Conservation (phyloP, 2,329 filamentous ascomycete species). For the Ceratocystiopsis minuta region DNA sequence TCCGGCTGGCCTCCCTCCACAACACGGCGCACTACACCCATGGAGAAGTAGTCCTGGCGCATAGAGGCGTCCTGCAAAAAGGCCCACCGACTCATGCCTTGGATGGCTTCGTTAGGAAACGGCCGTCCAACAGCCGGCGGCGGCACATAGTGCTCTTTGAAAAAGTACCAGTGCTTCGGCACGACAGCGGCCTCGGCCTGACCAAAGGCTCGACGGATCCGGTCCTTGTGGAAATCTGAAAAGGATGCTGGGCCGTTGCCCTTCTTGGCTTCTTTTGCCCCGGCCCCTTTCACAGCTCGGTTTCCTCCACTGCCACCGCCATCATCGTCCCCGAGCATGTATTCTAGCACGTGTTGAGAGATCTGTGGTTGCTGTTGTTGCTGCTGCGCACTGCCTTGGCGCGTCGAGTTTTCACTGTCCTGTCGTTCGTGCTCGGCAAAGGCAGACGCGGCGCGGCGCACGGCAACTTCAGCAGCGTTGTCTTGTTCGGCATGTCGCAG, state of each 20-base stretch:
- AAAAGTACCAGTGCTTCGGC: slow-evolving; percentile 32
- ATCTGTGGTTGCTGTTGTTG: too few relatives aligned
- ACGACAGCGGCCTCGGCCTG: slow-evolving; percentile 24
- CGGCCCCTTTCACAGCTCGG: too few relatives aligned
- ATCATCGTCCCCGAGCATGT: too few relatives aligned
- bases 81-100: slow-evolving; percentile 22
- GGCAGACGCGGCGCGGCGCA: slow-evolving; percentile 23
- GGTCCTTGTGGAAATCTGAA: slow-evolving; percentile 16
- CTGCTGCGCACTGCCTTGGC: background rate
- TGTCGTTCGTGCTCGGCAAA: slow-evolving; percentile 12
- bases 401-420: background rate
- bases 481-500: slow-evolving; percentile 41
- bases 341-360: too few relatives aligned
- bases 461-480: slow-evolving; percentile 38
- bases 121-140: slow-evolving; percentile 11
- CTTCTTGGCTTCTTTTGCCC: too few relatives aligned
- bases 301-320: too few relatives aligned
- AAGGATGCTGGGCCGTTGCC: too few relatives aligned
- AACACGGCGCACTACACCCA: slow-evolving; percentile 41
- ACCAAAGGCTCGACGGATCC: slow-evolving; percentile 28
- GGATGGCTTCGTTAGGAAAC: slow-evolving; percentile 19
- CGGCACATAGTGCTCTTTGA: slow-evolving; percentile 18
- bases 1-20: slow-evolving; percentile 12
- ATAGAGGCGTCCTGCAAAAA: slow-evolving; percentile 29
- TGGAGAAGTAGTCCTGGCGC: slow-evolving; percentile 41